Percentiles rank a stretch among this genome's conserved stretches.
These are phyloP conservation scores for Fomitopsis schrenkii DNA, from an alignment of 1,284 basidiomycete species.

Conservation along the genomic window DNA sequence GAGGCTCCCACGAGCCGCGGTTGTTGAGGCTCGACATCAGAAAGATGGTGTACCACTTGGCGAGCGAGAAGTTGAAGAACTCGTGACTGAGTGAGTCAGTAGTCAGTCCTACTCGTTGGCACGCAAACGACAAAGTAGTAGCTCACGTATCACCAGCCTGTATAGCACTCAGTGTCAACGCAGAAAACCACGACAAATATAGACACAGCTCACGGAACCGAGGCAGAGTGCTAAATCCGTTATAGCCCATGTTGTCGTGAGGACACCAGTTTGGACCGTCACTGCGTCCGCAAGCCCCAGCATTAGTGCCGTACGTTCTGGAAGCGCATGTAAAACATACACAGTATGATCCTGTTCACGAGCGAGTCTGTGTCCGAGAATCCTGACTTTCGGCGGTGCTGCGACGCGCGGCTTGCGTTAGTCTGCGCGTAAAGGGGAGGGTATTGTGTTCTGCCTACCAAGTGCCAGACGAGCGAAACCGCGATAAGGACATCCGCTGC, in stretches of 20 bases:
- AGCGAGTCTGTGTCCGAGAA: not conserved
- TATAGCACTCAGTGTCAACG: not conserved
- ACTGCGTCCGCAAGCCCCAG: conserved; percentile 18
- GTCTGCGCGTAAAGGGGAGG: no score
- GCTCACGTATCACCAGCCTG: not conserved
- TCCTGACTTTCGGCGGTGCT: not conserved
- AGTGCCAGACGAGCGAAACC: conserved; percentile 1
- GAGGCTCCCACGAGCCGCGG: not conserved
- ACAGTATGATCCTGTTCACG: conserved; percentile 1
- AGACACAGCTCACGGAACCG: conserved; percentile 1
- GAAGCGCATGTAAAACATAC: not conserved
- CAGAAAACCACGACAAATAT: not conserved
- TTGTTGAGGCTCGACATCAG: conserved; percentile 2
- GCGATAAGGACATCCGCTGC: conserved; percentile 1
- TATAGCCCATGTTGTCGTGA: conserved; percentile 24
- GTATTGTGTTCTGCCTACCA: not conserved
- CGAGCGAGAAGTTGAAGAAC: conserved; percentile 4
- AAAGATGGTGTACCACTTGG: conserved; percentile 2
- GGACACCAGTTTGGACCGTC: conserved; percentile 34
- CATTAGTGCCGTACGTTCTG: not conserved
- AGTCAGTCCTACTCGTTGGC: not conserved
- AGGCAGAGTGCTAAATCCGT: conserved; percentile 5
- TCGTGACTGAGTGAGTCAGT: not conserved
- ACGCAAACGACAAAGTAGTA: not conserved
- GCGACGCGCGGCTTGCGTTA: not conserved